phyloP scores from a whole-genome alignment of 2,329 filamentous ascomycete genomes.

The Clarireedia monteithiana region DNA sequence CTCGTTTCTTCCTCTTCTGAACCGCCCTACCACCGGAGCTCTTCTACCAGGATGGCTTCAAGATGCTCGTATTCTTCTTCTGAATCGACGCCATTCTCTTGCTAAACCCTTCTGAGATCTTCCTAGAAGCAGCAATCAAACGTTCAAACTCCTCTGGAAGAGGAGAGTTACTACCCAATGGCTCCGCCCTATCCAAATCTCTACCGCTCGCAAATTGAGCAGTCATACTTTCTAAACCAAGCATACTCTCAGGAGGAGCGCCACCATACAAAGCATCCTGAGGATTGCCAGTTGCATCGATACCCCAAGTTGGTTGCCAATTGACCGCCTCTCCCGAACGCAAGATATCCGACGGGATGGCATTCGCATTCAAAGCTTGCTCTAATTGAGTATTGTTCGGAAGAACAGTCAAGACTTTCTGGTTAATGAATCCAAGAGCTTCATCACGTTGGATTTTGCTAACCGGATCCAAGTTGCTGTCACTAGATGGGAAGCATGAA shows the following conservation, averaged over 20 bases:
- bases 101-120: conserved; percentile 55
- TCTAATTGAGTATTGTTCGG: conserved; percentile 30
- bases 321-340: conserved; percentile 12
- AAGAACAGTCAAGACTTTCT: conserved; percentile 51
- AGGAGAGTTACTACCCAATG: conserved; percentile 32
- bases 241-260: conserved; percentile 22
- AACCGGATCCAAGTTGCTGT: conserved; percentile 43
- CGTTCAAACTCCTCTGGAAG: conserved; percentile 59
- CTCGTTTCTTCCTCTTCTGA: neutral
- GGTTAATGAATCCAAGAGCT: conserved; percentile 60
- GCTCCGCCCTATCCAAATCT: conserved; percentile 24
- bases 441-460: conserved; percentile 60
- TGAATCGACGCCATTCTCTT: conserved; percentile 53
- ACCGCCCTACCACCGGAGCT: too few relatives aligned
- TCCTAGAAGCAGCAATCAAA: conserved; percentile 40
- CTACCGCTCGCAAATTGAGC: conserved; percentile 26
- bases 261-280: conserved; percentile 15
- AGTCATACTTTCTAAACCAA: conserved; percentile 26
- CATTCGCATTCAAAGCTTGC: conserved; percentile 28
- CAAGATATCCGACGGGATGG: conserved; percentile 24
- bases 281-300: conserved; percentile 11
- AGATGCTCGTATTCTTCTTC: conserved; percentile 41
- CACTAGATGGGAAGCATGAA: conserved; percentile 47
- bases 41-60: too few relatives aligned
- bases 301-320: conserved; percentile 17